phyloP scores from a whole-genome alignment of 139 green algal genomes.

The Klebsormidium nitens region DNA sequence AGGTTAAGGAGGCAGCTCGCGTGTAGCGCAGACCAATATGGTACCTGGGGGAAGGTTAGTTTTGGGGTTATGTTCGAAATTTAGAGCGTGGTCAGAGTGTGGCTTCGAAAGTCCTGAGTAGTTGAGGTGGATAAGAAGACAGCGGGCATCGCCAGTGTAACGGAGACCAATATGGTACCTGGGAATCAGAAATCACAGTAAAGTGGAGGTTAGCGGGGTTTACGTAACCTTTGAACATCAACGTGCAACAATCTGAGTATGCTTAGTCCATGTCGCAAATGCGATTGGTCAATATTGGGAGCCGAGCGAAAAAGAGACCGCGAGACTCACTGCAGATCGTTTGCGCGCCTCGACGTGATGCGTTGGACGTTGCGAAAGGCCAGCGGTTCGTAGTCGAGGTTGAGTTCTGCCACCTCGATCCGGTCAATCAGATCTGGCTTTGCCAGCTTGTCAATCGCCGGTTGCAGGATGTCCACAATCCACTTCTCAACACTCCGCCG shows the following conservation, averaged over 20 bases:
- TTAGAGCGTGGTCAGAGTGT: too few species aligned
- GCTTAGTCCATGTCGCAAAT: too few species aligned
- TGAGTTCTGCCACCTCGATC: conserved; percentile 86
- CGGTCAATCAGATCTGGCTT: conserved; percentile 49
- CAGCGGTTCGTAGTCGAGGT: conserved; percentile 89
- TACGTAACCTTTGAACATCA: too few species aligned
- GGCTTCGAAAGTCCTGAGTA: conserved; percentile 5
- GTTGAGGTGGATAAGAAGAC: too few species aligned
- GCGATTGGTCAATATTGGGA: too few species aligned
- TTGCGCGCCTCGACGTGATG: conserved; percentile 56
- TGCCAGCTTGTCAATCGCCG: conserved; percentile 81
- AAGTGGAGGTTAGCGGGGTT: too few species aligned
- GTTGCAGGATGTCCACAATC: conserved; percentile 88
- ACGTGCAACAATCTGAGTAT: too few species aligned
- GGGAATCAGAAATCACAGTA: too few species aligned
- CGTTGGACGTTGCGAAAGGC: conserved; percentile 83
- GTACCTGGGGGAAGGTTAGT: too few species aligned
- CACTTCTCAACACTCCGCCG: conserved; percentile 85
- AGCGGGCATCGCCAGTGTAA: conserved; percentile 34
- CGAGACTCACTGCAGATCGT: conserved; percentile 31
- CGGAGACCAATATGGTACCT: conserved; percentile 36
- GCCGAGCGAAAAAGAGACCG: not conserved
- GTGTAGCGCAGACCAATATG: conserved; percentile 40
- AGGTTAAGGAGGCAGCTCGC: conserved; percentile 29
- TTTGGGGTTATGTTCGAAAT: too few species aligned